Conservation (phyloP, 768 basidiomycete genomes). For the Leccinellum rugosiceps region DNA sequence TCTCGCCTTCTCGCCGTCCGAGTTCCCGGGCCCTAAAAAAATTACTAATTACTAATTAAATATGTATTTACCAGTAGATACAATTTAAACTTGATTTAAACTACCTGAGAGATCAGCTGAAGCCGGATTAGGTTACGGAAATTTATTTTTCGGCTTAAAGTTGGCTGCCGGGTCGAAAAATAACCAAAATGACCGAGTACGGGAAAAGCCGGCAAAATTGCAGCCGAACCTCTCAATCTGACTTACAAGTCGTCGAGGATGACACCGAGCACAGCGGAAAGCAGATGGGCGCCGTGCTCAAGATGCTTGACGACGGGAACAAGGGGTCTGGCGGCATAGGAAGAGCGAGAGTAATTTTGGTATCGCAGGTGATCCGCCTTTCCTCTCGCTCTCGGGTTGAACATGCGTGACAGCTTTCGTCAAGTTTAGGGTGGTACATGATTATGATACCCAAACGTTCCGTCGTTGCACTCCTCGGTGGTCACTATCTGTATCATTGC, state of each 20-base stretch:
- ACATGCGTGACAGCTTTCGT: conserved; percentile 63
- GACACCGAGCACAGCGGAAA: conserved; percentile 82
- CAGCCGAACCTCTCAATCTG: conserved; percentile 76
- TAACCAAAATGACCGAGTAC: too few species aligned
- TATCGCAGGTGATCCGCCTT: conserved; percentile 57
- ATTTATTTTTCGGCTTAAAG: too few species aligned
- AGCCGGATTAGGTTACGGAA: too few species aligned
- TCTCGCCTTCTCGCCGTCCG: too few species aligned
- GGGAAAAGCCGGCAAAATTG: too few species aligned
- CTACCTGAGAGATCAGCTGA: too few species aligned
- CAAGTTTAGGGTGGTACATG: conserved; percentile 92
- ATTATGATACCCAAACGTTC: conserved; percentile 86
- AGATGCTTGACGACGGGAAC: conserved; percentile 96
- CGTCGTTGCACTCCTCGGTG: conserved; percentile 90
- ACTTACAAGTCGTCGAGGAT: conserved; percentile 80
- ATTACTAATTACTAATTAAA: too few species aligned
- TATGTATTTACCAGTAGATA: too few species aligned
- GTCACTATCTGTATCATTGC: conserved; percentile 95
- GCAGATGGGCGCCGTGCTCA: conserved; percentile 87
- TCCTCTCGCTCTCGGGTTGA: too few species aligned
- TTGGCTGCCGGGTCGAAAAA: too few species aligned
- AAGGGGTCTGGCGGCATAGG: conserved; percentile 83
- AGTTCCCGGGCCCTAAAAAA: too few species aligned
- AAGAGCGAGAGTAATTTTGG: conserved; percentile 73
- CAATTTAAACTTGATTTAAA: too few species aligned